Base-by-base conservation (phyloP, 2,329 filamentous ascomycete species). In the Tolypocladium cylindrosporum region DNA sequence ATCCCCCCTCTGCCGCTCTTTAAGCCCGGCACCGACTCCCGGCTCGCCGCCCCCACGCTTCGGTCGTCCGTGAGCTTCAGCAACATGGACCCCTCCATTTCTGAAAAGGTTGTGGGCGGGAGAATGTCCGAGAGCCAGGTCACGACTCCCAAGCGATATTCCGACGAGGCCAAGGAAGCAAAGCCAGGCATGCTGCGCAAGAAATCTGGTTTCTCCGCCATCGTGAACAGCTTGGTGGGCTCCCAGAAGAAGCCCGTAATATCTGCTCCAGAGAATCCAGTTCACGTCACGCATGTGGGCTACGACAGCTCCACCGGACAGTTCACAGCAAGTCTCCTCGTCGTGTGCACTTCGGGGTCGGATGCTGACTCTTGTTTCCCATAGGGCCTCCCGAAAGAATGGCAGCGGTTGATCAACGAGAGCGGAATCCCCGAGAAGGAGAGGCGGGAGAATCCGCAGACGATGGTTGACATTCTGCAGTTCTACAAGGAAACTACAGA, bases 401-500 rank as follows among this genome's bases (percentile, higher is more conserved):
- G 94, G 94, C 93, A 97, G 75, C 88, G 91, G 61, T 84, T 97
- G 70, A 85, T 99, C 69, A 90, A 93, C 75, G 92, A 96, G 73
- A 96, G 90, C 73, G 94, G 94, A 63, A 97, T 99, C 67, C 90
- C 92, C 36, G 91, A 96, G 75, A 92, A 94, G 75, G 94, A 97
- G 72, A 89, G 95, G 73, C 90, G 93, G 71, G 89, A 96, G 73
- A 91, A 97, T 69, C 94, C 94, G 3, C 91, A 97, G 73, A 92
- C 93, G 59, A 91, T 97, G 75, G 88, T 95, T 69, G 90, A 97
- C 72, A 94, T 99, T 67, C 87, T 99, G 74, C 90, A 88, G 60
- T 97, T 97, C 72, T 97, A 96, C 79, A 95, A 97, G 72, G 93
- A 96, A 75, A 96, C 91, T 63, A 88, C 90, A 34, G 90, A 93